Evolutionary conservation across 345 rosid species (phyloP).

Genomic region (Bruguiera gymnorhiza): DNA sequence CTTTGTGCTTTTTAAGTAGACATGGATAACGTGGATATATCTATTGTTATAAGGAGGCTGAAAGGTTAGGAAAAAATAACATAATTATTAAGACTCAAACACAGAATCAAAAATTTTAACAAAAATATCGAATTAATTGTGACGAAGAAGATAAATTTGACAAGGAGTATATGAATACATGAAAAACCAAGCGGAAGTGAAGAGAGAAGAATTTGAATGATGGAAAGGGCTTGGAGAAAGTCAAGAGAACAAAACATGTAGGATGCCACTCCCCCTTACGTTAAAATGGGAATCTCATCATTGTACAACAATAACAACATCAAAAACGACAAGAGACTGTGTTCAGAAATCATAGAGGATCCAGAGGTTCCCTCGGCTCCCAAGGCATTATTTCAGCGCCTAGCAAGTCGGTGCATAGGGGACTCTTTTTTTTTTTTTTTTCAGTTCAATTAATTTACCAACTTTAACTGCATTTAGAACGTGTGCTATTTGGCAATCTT

Average conservation of each 20-base stretch:
- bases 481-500: background rate
- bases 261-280: constrained; percentile 21
- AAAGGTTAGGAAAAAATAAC: too few relatives aligned
- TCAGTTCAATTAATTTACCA: background rate
- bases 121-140: too few relatives aligned
- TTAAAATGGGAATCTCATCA: constrained; percentile 38
- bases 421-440: constrained; percentile 7
- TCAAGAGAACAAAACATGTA: constrained; percentile 23
- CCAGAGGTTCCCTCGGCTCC: constrained; percentile 21
- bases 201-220: constrained; percentile 12
- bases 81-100: too few relatives aligned
- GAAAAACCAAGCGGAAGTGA: background rate
- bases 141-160: background rate
- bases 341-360: background rate
- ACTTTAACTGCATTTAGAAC: background rate
- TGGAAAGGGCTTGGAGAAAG: constrained; percentile 18
- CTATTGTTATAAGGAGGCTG: too few relatives aligned
- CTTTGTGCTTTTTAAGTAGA: background rate
- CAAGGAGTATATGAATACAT: background rate
- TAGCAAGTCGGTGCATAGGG: constrained; percentile 23
- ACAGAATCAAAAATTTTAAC: too few relatives aligned
- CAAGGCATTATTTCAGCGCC: constrained; percentile 15
- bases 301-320: constrained; percentile 12
- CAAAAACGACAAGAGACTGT: constrained; percentile 1
- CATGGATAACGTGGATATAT: background rate